Conservation (phyloP, 495 filamentous ascomycete genomes). For the Penicillium desertorum region DNA sequence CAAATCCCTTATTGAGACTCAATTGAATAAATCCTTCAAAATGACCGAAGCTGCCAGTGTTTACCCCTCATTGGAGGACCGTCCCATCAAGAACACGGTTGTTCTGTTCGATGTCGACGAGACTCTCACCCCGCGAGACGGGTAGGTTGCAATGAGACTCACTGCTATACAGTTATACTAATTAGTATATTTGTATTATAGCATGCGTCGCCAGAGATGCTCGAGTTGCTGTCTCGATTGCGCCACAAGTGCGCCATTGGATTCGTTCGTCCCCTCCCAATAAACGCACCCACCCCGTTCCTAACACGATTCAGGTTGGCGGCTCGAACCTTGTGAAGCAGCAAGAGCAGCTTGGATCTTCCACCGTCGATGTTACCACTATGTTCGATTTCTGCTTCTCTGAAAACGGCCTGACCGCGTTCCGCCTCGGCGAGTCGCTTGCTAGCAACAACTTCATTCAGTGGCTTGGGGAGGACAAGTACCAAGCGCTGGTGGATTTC, state of each 20-base stretch:
- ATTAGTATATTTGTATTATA: constrained; percentile 29
- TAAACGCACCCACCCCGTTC: neutral
- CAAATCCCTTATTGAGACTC: neutral
- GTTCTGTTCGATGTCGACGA: constrained; percentile 91
- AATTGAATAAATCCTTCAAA: constrained; percentile 11
- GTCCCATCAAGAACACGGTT: constrained; percentile 86
- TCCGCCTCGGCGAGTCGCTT: constrained; percentile 70
- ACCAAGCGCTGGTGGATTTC: constrained; percentile 85
- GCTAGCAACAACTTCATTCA: constrained; percentile 79
- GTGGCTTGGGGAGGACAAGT: constrained; percentile 89
- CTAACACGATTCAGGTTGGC: constrained; percentile 52
- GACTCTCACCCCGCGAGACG: constrained; percentile 76
- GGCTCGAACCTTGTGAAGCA: constrained; percentile 88
- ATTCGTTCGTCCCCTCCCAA: constrained; percentile 53
- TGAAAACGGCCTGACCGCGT: constrained; percentile 94
- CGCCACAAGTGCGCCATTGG: constrained; percentile 90
- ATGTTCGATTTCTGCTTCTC: constrained; percentile 97
- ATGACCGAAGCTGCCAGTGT: constrained; percentile 52
- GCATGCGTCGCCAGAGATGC: constrained; percentile 75
- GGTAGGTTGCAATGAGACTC: constrained; percentile 46
- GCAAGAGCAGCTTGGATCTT: constrained; percentile 85
- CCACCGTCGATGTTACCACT: constrained; percentile 60
- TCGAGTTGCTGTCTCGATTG: constrained; percentile 71
- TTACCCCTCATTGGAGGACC: constrained; percentile 74
- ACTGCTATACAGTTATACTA: constrained; percentile 13